These are phyloP conservation scores for Carex myosuroides DNA, from an alignment of 176 grass and related monocot genomes.

Conservation along the genomic window DNA sequence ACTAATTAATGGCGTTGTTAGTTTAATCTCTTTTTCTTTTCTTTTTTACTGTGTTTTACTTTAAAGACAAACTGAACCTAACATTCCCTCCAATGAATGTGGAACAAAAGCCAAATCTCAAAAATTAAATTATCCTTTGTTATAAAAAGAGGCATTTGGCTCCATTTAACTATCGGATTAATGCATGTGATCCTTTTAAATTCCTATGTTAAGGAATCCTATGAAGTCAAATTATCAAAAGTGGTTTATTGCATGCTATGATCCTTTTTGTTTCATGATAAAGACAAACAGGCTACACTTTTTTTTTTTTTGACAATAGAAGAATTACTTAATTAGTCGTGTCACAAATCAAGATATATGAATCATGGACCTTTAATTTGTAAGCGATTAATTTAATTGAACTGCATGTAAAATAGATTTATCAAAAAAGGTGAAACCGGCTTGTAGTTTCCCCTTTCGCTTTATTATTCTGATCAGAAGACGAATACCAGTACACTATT, in stretches of 20 bases:
- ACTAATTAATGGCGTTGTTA: neutral
- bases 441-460: conserved; percentile 8
- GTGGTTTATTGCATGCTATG: neutral
- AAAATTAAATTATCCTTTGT: neutral
- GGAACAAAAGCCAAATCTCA: neutral
- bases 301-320: too few species aligned
- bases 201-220: neutral
- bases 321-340: neutral
- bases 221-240: conserved; percentile 14
- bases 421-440: conserved; percentile 8
- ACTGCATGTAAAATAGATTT: conserved; percentile 2
- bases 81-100: neutral
- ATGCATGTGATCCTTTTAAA: neutral
- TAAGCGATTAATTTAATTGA: neutral
- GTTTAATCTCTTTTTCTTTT: neutral
- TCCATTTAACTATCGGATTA: neutral
- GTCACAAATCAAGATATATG: neutral
- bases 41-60: neutral
- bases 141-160: neutral
- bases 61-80: conserved; percentile 11
- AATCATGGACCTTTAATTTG: neutral
- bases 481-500: conserved; percentile 16
- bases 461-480: neutral
- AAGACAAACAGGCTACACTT: neutral
- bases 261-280: neutral